Evolutionary conservation across 108 stramenopile species (phyloP), one percentile per base, ranked within the genome.

Genomic region (Epithemia pelagica): DNA sequence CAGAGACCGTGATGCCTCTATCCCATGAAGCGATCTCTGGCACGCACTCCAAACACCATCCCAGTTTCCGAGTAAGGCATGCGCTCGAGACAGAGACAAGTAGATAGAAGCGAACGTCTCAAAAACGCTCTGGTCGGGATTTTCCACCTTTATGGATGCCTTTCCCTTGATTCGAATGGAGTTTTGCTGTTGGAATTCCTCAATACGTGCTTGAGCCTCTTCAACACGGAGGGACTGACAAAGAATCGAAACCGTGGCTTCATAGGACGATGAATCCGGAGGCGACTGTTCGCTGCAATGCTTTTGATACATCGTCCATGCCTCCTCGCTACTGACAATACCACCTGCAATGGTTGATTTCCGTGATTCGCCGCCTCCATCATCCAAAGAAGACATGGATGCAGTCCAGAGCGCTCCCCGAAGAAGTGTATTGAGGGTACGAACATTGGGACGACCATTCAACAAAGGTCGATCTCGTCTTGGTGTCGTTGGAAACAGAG

Each of bases 371-470:
- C n/a, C n/a, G n/a, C n/a, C n/a, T 28, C 74, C 64, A 31, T 65
- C 58, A 18, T 58, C 66, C 33, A 70, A 32, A 51, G 63, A 31
- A 10, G 37, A 46, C 23, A 74, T 76, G 15, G 84, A 65, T 20
- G 92, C 88, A 23, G 86, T 85, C 92, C 92, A 94, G 8, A 94
- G 73, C 68, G 89, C 90, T 28, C 92, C 92, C 58, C 92, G 61
- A 31, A 91, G 60, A 25, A 94, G 53, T 54, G 92, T 94, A 64
- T 94, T 94, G 26, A 94, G 62, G 27, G 89, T 90, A 54, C 92
- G 64, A 8, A 88, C 85, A 72, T 90, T 90, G 21, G 89, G 88
- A 22, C 73, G 31, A 33, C 75, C 60, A 15, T 46, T 15, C 10
- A 46, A 10, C 37, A 15, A 5, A 46, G 5, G 10, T 10, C 37